Evolutionary conservation across 192 early-diverging fungal genomes (phyloP), one percentile per base, ranked within the genome.

Genomic region (Coemansia sp.): DNA sequence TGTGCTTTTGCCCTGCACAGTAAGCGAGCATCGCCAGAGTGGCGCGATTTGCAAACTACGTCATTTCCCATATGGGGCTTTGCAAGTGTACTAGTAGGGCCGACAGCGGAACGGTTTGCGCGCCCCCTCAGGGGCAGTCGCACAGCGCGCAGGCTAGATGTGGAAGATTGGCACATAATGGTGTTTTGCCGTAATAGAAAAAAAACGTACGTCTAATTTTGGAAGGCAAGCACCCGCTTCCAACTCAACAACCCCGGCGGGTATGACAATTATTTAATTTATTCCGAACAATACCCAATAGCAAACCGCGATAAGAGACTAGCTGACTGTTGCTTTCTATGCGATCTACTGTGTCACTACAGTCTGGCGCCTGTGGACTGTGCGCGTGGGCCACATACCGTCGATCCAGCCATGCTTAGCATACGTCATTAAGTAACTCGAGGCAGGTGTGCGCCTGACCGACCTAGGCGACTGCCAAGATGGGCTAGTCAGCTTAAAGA

Each of bases 101-200:
- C 45, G 45, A 47, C 19, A 47, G 20, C 45, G 22, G 45, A 47
- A 20, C 22, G 45, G 22, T 24, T 47, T 47, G 45, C 45, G 22
- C 19, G 20, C 2, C 45, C 4, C 45, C n/a, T n/a, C 19, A 47
- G 45, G 45, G 45, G 1, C 45, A 4, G 45, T 8, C 22, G 5
- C 45, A 47, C 45, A n/a, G 17, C 41, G 4, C 22, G n/a, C 6
- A 24, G 45, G 19, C 27, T 31, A 27, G 27, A 54, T 10, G 29
- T 54, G 27, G 29, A 31, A 5, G 51, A 54, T 54, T 54, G 27
- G 29, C 51, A 32, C 6, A n/a, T 6, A 27, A 15, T 9, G 51
- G 51, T 31, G 27, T 54, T 54, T 54, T 54, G 27, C 51, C 51
- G 51, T 35, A 15, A n/a, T n/a, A n/a, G n/a, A n/a, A n/a, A n/a